Evolutionary conservation across 768 basidiomycete species (phyloP).

Genomic region (Auriscalpium vulgare): DNA sequence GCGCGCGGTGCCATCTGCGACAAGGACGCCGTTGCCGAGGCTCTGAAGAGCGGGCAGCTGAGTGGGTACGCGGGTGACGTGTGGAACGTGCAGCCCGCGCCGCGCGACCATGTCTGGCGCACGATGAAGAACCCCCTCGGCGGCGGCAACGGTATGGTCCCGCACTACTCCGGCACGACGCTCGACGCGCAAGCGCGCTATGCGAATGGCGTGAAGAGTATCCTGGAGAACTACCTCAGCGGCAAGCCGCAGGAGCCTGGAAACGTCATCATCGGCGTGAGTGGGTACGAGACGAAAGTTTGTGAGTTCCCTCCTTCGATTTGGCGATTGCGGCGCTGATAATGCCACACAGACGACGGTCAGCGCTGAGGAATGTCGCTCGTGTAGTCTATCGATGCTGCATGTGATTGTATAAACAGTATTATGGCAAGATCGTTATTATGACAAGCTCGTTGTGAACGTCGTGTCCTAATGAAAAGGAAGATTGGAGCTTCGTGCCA

Average conservation of each 20-base stretch:
- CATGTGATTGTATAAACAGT: no score
- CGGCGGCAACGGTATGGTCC: constrained; percentile 86
- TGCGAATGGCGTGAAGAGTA: constrained; percentile 60
- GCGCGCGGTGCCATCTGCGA: constrained; percentile 90
- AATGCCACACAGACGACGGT: constrained; percentile 33
- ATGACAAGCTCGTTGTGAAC: no score
- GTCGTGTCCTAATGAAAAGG: no score
- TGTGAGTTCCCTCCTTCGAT: constrained; percentile 22
- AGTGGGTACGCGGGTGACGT: constrained; percentile 55
- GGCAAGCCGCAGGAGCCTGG: constrained; percentile 61
- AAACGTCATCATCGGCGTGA: constrained; percentile 68
- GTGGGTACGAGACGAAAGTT: constrained; percentile 34
- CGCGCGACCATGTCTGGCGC: constrained; percentile 81
- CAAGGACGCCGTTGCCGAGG: constrained; percentile 69
- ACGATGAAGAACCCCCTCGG: constrained; percentile 72
- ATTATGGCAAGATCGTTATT: no score
- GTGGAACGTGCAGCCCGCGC: constrained; percentile 85
- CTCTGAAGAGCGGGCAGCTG: constrained; percentile 70
- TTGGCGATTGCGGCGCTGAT: neutral
- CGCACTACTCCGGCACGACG: constrained; percentile 83
- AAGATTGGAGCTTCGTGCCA: no score
- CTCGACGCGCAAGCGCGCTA: constrained; percentile 87
- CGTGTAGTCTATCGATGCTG: no score
- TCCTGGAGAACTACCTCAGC: constrained; percentile 63
- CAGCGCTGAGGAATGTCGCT: constrained; percentile 32